Evolutionary conservation across 192 early-diverging fungal genomes (phyloP).

Genomic region (Backusella westeae): DNA sequence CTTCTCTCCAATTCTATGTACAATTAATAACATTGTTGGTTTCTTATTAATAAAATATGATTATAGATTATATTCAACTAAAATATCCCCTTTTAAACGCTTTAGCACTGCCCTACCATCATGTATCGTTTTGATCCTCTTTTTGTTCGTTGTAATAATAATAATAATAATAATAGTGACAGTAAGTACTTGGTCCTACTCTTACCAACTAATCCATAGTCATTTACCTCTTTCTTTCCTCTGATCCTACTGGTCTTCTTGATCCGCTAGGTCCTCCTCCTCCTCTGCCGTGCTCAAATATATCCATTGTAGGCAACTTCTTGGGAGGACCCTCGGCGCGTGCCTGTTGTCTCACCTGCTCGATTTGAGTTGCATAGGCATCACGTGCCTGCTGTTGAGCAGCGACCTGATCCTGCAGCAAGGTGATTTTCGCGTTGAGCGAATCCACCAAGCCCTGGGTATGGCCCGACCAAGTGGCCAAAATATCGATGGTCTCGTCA

Average conservation of each 20-base stretch:
- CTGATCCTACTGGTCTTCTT: background rate
- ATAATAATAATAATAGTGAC: background rate
- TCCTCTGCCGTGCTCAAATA: background rate
- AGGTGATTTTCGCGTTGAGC: conserved; percentile 51
- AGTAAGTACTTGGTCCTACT: background rate
- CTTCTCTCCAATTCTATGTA: conserved; percentile 2
- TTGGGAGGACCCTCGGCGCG: background rate
- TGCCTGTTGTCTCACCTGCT: background rate
- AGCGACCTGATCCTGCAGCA: background rate
- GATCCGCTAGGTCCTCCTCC: background rate
- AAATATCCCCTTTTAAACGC: conserved; percentile 5
- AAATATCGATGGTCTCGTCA: conserved; percentile 48
- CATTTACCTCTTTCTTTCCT: background rate
- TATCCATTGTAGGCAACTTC: background rate
- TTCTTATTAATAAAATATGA: conserved; percentile 6
- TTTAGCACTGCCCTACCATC: conserved; percentile 6
- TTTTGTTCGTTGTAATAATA: background rate
- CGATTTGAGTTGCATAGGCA: background rate
- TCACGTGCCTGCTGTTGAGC: background rate
- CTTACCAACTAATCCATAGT: background rate
- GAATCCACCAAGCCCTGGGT: conserved; percentile 51
- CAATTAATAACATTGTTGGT: background rate
- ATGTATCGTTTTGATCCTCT: conserved; percentile 28
- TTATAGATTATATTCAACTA: conserved; percentile 1
- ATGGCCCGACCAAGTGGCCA: conserved; percentile 60